These are phyloP conservation scores for Dioszegia crocea DNA, from an alignment of 768 basidiomycete genomes.

Conservation along the genomic window DNA sequence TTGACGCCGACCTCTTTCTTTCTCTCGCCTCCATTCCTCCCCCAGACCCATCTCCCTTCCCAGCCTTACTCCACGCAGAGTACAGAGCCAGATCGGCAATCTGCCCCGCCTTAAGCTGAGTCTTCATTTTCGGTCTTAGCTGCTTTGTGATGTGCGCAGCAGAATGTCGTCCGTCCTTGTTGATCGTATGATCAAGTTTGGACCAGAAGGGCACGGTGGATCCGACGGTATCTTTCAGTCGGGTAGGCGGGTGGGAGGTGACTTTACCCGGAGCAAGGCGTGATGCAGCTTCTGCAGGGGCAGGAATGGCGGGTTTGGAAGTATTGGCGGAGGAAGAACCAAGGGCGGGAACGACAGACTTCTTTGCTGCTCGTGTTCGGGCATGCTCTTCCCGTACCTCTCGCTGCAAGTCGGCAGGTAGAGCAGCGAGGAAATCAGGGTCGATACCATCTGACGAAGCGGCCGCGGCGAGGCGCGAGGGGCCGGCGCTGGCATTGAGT, in stretches of 20 bases:
- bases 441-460: slow-evolving; percentile 41
- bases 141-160: slow-evolving; percentile 39
- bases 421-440: slow-evolving; percentile 37
- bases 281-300: not conserved
- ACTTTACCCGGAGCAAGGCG: slow-evolving; percentile 1
- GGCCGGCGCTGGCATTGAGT: slow-evolving; percentile 23
- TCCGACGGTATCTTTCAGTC: slow-evolving; percentile 9
- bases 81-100: slow-evolving; percentile 35
- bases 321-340: not conserved
- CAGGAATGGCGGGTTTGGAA: not conserved
- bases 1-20: no score
- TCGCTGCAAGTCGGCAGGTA: slow-evolving; percentile 33
- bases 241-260: slow-evolving; percentile 1
- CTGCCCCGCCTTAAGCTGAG: slow-evolving; percentile 26
- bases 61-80: slow-evolving; percentile 26
- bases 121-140: slow-evolving; percentile 37
- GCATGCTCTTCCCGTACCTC: slow-evolving; percentile 31
- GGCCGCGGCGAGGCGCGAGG: slow-evolving; percentile 6
- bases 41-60: not conserved
- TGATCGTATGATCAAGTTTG: slow-evolving; percentile 9
- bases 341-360: not conserved
- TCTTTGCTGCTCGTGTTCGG: slow-evolving; percentile 2
- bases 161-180: slow-evolving; percentile 16
- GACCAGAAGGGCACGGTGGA: slow-evolving; percentile 6
- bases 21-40: not conserved